These are phyloP conservation scores for Chaetomiaceae sp. DNA, from an alignment of 2,329 filamentous ascomycete species.

Conservation along the genomic window DNA sequence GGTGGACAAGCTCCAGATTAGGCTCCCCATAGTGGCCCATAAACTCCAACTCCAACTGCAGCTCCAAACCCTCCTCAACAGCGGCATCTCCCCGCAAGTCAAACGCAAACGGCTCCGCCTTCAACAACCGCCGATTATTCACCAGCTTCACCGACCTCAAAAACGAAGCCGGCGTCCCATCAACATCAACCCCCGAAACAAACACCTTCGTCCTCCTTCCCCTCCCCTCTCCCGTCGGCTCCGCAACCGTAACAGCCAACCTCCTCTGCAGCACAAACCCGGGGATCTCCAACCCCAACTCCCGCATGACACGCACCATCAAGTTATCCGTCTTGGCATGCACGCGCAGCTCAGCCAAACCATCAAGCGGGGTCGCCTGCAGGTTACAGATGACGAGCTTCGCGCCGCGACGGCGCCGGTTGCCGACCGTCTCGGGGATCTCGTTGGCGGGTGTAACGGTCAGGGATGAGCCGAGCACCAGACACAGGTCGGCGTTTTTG, in stretches of 20 bases:
- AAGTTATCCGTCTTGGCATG: slow-evolving; percentile 36
- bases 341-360: slow-evolving; percentile 31
- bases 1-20: slow-evolving; percentile 22
- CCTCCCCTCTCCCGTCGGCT: slow-evolving; percentile 15
- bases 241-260: slow-evolving; percentile 30
- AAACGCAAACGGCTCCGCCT: slow-evolving; percentile 36
- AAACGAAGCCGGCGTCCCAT: slow-evolving; percentile 39
- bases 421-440: slow-evolving; percentile 36
- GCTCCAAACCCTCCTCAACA: slow-evolving; percentile 19
- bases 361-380: slow-evolving; percentile 40
- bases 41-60: slow-evolving; percentile 37
- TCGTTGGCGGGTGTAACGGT: slow-evolving; percentile 39
- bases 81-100: slow-evolving; percentile 30
- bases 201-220: slow-evolving; percentile 27
- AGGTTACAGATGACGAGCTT: slow-evolving; percentile 43
- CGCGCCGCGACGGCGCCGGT: slow-evolving; percentile 22
- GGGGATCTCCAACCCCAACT: slow-evolving; percentile 34
- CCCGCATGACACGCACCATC: slow-evolving; percentile 38
- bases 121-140: slow-evolving; percentile 32
- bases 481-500: slow-evolving; percentile 39
- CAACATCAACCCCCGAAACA: slow-evolving; percentile 36
- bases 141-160: slow-evolving; percentile 37
- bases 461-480: slow-evolving; percentile 43
- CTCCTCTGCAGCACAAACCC: slow-evolving; percentile 35
- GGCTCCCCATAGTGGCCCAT: slow-evolving; percentile 38